phyloP scores from a whole-genome alignment of 1,284 basidiomycete species.

The Cryptococcus sp. region DNA sequence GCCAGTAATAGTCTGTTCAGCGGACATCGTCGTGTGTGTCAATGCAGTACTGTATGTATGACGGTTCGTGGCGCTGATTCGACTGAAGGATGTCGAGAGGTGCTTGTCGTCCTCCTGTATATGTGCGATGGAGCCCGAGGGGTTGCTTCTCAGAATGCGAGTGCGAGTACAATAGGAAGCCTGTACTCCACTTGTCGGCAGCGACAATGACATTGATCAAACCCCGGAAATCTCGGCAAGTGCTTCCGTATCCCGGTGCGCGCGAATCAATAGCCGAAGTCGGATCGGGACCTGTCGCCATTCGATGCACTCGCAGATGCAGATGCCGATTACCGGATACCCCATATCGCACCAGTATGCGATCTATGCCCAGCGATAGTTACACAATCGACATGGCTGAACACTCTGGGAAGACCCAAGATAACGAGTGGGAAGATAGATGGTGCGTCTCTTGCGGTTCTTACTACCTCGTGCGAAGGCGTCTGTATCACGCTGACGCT shows the following conservation, averaged over 20 bases:
- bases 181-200: no score
- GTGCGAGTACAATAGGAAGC: not conserved
- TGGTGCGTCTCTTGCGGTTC: slow-evolving; percentile 1
- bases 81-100: no score
- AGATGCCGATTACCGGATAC: no score
- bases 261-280: no score
- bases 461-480: not conserved
- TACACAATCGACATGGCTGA: not conserved
- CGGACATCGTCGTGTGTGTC: not conserved
- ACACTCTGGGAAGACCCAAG: not conserved
- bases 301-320: no score
- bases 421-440: slow-evolving; percentile 14
- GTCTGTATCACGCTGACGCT: not conserved
- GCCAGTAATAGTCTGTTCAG: slow-evolving; percentile 16
- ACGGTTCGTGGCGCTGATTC: no score
- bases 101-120: no score
- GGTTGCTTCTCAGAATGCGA: not conserved
- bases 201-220: no score
- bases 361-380: not conserved
- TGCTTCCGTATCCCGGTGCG: no score
- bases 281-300: no score
- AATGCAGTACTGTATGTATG: not conserved
- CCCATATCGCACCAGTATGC: no score
- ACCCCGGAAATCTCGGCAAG: no score
- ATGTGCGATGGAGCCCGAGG: not conserved